Base-by-base conservation (phyloP, 768 basidiomycete genomes). In the Candolleomyces efflorescens region DNA sequence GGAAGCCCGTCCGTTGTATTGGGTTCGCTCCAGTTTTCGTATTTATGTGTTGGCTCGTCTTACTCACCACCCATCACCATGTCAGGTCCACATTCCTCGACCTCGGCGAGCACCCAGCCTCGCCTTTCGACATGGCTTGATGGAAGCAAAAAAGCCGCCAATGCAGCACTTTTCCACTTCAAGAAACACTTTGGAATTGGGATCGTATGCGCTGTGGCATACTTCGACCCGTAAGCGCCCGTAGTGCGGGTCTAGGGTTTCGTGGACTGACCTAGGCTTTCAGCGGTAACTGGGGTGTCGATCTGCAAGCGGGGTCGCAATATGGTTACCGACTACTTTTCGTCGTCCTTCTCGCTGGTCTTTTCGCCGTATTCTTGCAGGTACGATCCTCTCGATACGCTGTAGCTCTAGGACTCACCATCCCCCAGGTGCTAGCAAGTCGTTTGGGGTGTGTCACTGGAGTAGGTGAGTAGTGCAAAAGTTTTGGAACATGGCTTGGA, bases 241-340 rank as follows among this genome's bases (percentile, higher is more conserved):
- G 54, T 46, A 17, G 18, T 36, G 15, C 59, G 48, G 47, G 49
- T 12, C 57, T 13, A 23, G 51, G 45, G 50, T 43, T 26, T 18
- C 44, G 47, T 49, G 44, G 15, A 55, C 58, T 53, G 11, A 20
- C 32, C 17, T 37, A n/a, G n/a, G n/a, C n/a, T 20, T 23, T n/a
- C 54, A 88, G 87, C 18, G 90, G 92, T 26, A 95, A 94, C 66
- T 94, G 92, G 93, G 84, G 88, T 17, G 92, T 94, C 15, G 93
- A 94, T 73, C 75, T 95, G 7, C 87, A 91, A 70, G 93, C 93
- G 0, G 93, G 93, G 10, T 89, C 89, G 18, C 69, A 85, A 56
- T 95, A 81, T 67, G 94, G 95, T 0, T 97, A 96, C 71, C 82
- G 82, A 59, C 78, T 95, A 13, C 80, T 98, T 27, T 95, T 96